Evolutionary conservation across 139 green algal species (phyloP).

Genomic region (Astrephomene gubernaculifera): DNA sequence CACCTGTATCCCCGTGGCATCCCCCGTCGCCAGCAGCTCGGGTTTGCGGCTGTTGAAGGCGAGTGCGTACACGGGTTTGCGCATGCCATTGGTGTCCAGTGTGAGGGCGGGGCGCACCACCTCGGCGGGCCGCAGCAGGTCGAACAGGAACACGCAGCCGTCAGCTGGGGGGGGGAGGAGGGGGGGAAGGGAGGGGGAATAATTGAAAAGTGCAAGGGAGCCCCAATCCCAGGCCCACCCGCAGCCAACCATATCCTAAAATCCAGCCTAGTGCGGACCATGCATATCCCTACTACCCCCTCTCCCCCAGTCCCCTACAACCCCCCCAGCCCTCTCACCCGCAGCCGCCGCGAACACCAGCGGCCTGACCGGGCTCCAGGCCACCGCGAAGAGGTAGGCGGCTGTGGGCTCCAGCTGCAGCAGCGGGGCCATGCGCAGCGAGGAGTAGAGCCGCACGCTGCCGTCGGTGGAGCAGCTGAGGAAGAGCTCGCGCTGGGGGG

Average conservation of each 20-base stretch:
- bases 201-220: not conserved
- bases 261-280: too few species aligned
- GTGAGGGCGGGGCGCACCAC: slow-evolving; percentile 34
- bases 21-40: slow-evolving; percentile 62
- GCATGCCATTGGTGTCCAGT: slow-evolving; percentile 50
- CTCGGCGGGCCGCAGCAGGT: slow-evolving; percentile 55
- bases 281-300: too few species aligned
- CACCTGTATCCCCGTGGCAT: slow-evolving; percentile 51
- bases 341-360: slow-evolving; percentile 68
- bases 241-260: too few species aligned
- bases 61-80: slow-evolving; percentile 58
- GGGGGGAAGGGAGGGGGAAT: not conserved
- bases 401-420: slow-evolving; percentile 60
- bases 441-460: slow-evolving; percentile 63
- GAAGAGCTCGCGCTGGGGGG: slow-evolving; percentile 58
- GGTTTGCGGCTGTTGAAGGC: slow-evolving; percentile 65
- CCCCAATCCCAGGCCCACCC: too few species aligned
- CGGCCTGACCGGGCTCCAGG: slow-evolving; percentile 72
- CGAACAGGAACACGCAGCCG: slow-evolving; percentile 75
- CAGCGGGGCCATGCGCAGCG: slow-evolving; percentile 57
- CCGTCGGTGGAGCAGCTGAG: slow-evolving; percentile 67
- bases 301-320: not conserved
- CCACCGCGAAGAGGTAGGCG: slow-evolving; percentile 54
- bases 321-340: slow-evolving; percentile 35
- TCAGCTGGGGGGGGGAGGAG: slow-evolving; percentile 44